phyloP scores from a whole-genome alignment of 73 alveolate species.

The Uronychia setigera region DNA sequence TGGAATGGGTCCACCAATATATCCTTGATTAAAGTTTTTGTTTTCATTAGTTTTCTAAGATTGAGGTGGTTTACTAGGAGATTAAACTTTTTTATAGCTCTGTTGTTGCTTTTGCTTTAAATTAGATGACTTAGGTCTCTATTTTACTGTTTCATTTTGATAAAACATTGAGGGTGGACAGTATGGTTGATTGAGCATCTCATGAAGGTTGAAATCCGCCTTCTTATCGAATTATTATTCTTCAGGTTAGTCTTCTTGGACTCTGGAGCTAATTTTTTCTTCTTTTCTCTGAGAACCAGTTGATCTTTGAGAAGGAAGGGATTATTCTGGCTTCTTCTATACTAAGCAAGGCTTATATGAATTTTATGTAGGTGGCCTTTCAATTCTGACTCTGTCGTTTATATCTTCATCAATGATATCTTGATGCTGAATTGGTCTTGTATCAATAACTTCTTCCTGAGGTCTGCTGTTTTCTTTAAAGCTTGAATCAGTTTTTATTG shows the following conservation, averaged over 20 bases:
- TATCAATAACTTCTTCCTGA: not conserved
- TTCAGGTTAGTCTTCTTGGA: not conserved
- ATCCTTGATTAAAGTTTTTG: not conserved
- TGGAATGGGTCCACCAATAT: not conserved
- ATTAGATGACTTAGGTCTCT: not conserved
- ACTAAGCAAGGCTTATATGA: too few species aligned
- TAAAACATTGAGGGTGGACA: conserved; percentile 58
- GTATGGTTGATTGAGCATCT: conserved; percentile 35
- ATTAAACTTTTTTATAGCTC: not conserved
- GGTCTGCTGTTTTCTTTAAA: not conserved
- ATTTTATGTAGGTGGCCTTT: too few species aligned
- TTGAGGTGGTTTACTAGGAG: not conserved
- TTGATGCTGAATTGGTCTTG: not conserved
- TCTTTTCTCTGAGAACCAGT: not conserved
- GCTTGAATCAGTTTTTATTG: not conserved
- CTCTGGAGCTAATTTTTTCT: not conserved
- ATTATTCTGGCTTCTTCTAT: too few species aligned
- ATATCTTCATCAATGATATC: too few species aligned
- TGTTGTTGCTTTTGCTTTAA: too few species aligned
- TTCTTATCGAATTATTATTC: not conserved
- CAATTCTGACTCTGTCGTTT: too few species aligned
- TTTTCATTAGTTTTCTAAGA: not conserved
- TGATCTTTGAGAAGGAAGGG: not conserved
- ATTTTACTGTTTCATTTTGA: not conserved
- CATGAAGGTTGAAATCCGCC: not conserved